A percentile compares a stretch with the other conserved stretches of the same genome.
phyloP scores from a whole-genome alignment of 2,329 filamentous ascomycete genomes.

The Fonsecaea monophora region DNA sequence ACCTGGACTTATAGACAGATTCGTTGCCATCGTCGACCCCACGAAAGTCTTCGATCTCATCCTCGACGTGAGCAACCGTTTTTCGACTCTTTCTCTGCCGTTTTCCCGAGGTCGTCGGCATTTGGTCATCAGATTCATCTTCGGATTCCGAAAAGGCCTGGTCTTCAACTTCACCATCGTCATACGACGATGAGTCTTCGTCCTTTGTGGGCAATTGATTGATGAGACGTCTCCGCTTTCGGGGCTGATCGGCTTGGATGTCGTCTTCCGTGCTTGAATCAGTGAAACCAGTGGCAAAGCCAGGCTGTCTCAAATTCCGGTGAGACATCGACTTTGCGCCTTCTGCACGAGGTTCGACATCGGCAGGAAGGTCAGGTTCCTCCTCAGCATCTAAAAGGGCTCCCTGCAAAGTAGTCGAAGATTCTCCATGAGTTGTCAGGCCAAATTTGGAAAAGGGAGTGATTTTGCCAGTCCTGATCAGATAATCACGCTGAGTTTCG shows the following conservation, averaged over 20 bases:
- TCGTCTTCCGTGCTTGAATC: slow-evolving; percentile 37
- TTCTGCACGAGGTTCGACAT: slow-evolving; percentile 52
- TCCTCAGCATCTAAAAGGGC: slow-evolving; percentile 83
- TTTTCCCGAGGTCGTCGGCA: slow-evolving; percentile 37
- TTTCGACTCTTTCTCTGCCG: slow-evolving; percentile 37
- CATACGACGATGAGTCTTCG: slow-evolving; percentile 47
- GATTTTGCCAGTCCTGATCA: slow-evolving; percentile 96
- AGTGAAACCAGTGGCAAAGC: slow-evolving; percentile 65
- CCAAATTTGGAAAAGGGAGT: slow-evolving; percentile 89
- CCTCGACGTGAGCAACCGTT: slow-evolving; percentile 46
- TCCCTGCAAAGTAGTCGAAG: slow-evolving; percentile 74
- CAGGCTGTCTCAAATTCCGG: slow-evolving; percentile 74
- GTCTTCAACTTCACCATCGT: slow-evolving; percentile 35
- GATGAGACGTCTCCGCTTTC: slow-evolving; percentile 48
- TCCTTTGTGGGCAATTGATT: slow-evolving; percentile 42
- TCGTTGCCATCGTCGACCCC: slow-evolving; percentile 90
- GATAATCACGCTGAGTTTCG: slow-evolving; percentile 84
- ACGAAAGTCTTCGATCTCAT: slow-evolving; percentile 61
- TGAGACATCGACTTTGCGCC: slow-evolving; percentile 65
- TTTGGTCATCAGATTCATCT: slow-evolving; percentile 43
- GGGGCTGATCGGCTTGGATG: slow-evolving; percentile 32
- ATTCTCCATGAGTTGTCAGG: slow-evolving; percentile 62
- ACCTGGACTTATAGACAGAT: slow-evolving; percentile 73
- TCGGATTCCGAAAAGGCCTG: slow-evolving; percentile 40
- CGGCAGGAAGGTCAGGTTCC: slow-evolving; percentile 56